phyloP scores from a whole-genome alignment of 2,329 filamentous ascomycete species.

The Diaporthe vaccinii region DNA sequence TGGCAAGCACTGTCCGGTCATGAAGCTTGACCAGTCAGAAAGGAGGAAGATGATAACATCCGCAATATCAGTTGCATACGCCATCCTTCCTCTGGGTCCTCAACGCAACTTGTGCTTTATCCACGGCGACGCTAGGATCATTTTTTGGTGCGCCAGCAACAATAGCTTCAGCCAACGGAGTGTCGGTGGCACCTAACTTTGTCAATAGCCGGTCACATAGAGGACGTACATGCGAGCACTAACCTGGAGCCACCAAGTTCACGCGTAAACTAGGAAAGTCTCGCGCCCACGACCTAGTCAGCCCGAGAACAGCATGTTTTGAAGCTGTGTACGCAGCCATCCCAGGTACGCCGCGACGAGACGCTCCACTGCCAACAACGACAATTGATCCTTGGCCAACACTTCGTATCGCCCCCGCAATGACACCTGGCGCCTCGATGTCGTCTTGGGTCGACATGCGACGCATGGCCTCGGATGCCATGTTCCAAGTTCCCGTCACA shows the following conservation, averaged over 20 bases:
- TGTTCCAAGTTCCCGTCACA: constrained; percentile 2
- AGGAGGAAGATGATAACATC: background rate
- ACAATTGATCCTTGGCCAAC: background rate
- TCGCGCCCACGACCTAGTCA: constrained; percentile 1
- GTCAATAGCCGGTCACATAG: background rate
- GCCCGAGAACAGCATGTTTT: constrained; percentile 6
- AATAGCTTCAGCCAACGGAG: background rate
- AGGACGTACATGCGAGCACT: background rate
- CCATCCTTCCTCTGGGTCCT: constrained; percentile 14
- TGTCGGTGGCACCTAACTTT: background rate
- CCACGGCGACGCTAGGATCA: background rate
- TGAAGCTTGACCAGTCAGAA: constrained; percentile 17
- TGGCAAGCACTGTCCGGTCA: constrained; percentile 7
- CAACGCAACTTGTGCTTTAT: background rate
- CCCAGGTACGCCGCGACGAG: background rate
- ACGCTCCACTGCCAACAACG: background rate
- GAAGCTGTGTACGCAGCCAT: constrained; percentile 17
- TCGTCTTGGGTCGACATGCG: constrained; percentile 14
- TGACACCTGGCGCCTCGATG: background rate
- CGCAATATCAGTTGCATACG: constrained; percentile 10
- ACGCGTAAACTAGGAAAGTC: background rate
- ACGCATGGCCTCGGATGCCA: background rate
- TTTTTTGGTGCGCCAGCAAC: background rate
- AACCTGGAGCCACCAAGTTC: constrained; percentile 4
- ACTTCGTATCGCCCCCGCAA: background rate